phyloP scores from a whole-genome alignment of 371 early-diverging fungal genomes.

The Mucor plumbeus region DNA sequence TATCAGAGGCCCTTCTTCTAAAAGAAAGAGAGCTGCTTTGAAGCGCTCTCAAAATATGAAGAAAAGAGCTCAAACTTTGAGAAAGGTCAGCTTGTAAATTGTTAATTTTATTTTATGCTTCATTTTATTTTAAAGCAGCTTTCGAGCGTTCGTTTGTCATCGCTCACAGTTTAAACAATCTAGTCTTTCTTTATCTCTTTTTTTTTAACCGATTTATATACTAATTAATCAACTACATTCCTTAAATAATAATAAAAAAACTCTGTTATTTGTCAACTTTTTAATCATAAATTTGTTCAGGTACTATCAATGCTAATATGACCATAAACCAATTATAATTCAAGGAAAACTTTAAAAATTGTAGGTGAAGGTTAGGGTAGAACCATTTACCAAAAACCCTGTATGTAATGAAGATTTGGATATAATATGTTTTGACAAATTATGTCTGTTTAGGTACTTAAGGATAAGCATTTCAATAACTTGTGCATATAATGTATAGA shows the following conservation, averaged over 20 bases:
- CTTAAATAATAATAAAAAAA: neutral
- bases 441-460: no score
- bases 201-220: neutral
- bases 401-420: no score
- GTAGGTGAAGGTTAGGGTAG: no score
- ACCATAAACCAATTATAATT: no score
- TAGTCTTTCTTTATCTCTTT: neutral
- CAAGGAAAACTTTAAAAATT: no score
- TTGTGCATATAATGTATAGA: no score
- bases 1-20: neutral
- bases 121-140: neutral
- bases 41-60: constrained; percentile 3
- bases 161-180: constrained; percentile 7
- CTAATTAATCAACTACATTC: neutral
- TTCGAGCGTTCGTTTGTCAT: neutral
- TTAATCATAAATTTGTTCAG: neutral
- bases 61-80: neutral
- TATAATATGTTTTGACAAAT: no score
- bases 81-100: neutral
- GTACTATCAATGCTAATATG: neutral
- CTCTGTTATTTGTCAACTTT: neutral
- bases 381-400: no score
- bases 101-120: neutral
- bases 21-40: constrained; percentile 4
- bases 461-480: no score